Evolutionary conservation across 169 alveolate genomes (phyloP), one percentile per base, ranked within the genome.

Genomic region (Neospora caninum): DNA sequence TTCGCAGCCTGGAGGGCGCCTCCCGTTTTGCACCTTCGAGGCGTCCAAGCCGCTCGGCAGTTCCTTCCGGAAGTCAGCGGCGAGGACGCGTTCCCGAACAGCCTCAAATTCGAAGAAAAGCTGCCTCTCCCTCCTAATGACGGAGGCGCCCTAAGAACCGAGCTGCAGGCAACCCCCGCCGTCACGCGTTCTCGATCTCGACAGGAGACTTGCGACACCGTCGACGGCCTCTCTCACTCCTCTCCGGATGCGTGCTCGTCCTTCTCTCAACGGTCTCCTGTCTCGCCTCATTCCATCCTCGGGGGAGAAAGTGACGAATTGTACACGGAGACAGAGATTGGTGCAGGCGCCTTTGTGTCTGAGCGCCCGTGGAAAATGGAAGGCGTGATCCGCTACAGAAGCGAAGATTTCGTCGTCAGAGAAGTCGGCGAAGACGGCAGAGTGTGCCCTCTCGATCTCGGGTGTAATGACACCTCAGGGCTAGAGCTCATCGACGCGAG

Each of bases 261-360:
- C 7, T 69, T 18, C 82, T 69, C 38, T 69, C 22, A 6, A 18
- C 22, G 6, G 34, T 34, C 82, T 69, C 38, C 34, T 69, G 4
- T 69, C 42, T 6, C 82, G 4, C 22, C 82, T 69, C 18, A 4
- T 69, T 22, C 7, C 73, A 10, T 64, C 73, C 1, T 6, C 73
- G n/a, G n/a, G n/a, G 34, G 73, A 64, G 73, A 64, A 16, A 29
- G 20, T 27, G 73, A 27, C 41, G 86, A n/a, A n/a, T n/a, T 82
- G 67, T 82, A 82, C 64, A 41, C 69, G 29, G 89, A 82, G 64
- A 31, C 20, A 49, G 89, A 82, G 41, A 82, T 82, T 1, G 89
- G 89, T 0, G 89, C 89, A 6, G 89, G 89, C 2, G 89, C 89
- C 36, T 82, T 82, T 36, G 89, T 82, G 18, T 38, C 89, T 2